Evolutionary conservation across 305 asterid species (phyloP).

Genomic region (Nicotiana rustica): DNA sequence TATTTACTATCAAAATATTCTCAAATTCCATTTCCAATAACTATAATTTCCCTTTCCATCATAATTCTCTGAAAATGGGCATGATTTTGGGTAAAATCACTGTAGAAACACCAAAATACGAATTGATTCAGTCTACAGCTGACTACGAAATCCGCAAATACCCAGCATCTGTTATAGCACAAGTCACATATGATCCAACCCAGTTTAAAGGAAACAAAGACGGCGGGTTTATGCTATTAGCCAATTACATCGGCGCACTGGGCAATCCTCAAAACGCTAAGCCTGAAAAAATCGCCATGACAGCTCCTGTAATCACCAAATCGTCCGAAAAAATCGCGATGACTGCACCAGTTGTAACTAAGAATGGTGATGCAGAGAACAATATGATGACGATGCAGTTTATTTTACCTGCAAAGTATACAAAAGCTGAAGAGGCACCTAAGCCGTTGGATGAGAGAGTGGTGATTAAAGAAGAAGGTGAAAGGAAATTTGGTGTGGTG

Average conservation of each 20-base stretch:
- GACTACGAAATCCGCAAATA: conserved; percentile 82
- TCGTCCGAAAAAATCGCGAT: conserved; percentile 64
- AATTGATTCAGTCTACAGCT: conserved; percentile 49
- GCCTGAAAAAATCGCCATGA: conserved; percentile 77
- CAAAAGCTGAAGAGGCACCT: conserved; percentile 73
- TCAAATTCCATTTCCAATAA: background rate
- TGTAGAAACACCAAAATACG: conserved; percentile 78
- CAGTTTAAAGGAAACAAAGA: conserved; percentile 68
- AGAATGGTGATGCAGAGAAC: conserved; percentile 42
- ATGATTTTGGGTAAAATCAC: conserved; percentile 69
- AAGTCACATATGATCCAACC: conserved; percentile 73
- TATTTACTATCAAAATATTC: background rate
- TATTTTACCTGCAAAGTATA: conserved; percentile 71
- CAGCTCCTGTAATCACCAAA: conserved; percentile 80
- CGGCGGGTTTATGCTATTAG: conserved; percentile 75
- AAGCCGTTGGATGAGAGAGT: conserved; percentile 85
- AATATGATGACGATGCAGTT: conserved; percentile 75
- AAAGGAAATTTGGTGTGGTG: conserved; percentile 81
- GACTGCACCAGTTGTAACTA: conserved; percentile 83
- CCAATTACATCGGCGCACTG: conserved; percentile 78
- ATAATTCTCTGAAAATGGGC: conserved; percentile 53
- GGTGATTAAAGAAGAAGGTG: conserved; percentile 76
- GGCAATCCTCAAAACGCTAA: conserved; percentile 74
- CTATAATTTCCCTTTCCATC: background rate
- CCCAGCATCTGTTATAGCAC: conserved; percentile 71